phyloP scores from a whole-genome alignment of 495 filamentous ascomycete species.

The Letharia lupina region DNA sequence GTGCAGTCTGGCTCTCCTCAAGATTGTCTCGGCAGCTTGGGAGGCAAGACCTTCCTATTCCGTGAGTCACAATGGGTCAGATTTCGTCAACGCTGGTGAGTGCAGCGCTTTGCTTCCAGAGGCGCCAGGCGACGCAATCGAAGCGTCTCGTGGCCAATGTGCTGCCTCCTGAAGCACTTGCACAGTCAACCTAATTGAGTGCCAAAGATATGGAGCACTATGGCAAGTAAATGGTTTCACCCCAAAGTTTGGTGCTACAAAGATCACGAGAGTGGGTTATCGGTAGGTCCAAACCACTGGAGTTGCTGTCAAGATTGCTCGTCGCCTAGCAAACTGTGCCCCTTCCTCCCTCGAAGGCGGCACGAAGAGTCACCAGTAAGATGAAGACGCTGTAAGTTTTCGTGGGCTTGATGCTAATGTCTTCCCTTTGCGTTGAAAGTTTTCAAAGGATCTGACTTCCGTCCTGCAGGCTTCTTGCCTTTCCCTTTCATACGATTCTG shows the following conservation, averaged over 20 bases:
- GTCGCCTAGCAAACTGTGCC: neutral
- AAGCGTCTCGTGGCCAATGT: neutral
- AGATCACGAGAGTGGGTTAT: neutral
- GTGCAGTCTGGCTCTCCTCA: neutral
- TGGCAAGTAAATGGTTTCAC: neutral
- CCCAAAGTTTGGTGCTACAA: neutral
- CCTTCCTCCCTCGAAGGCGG: neutral
- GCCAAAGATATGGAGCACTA: neutral
- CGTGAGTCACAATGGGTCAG: neutral
- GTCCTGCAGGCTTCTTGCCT: conserved; percentile 40
- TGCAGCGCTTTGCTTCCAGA: neutral
- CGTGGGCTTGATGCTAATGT: neutral
- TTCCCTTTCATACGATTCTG: conserved; percentile 49
- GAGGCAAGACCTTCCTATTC: neutral
- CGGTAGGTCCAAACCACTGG: neutral
- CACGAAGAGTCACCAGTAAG: neutral
- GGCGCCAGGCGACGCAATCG: neutral
- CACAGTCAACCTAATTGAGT: neutral
- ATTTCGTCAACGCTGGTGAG: neutral
- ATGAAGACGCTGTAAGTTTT: neutral
- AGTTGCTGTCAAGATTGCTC: neutral
- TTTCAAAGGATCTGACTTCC: conserved; percentile 77
- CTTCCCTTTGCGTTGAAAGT: conserved; percentile 60
- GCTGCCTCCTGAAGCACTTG: neutral
- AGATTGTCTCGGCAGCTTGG: neutral